A percentile compares a stretch with the other conserved stretches of the same genome.
Evolutionary conservation across 1,284 basidiomycete genomes (phyloP).

Genomic region (Ceratobasidium theobromae): DNA sequence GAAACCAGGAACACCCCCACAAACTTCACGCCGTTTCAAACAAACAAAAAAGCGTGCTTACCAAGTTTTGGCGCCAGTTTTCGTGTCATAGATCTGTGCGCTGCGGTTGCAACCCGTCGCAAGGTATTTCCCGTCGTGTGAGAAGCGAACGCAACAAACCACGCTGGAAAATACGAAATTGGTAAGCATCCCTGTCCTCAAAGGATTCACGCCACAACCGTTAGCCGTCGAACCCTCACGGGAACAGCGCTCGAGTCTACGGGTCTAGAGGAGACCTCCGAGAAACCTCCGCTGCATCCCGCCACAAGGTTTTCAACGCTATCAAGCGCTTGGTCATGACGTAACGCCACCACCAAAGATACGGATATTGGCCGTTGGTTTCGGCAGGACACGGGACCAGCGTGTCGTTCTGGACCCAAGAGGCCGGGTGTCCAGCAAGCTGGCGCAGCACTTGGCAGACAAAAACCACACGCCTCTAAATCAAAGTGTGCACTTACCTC

Average conservation of each 20-base stretch:
- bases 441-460: constrained; percentile 13
- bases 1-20: too few relatives aligned
- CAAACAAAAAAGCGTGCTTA: constrained; percentile 42
- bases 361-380: background rate
- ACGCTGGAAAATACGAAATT: constrained; percentile 55
- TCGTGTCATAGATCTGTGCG: constrained; percentile 88
- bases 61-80: constrained; percentile 81
- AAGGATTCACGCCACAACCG: too few relatives aligned
- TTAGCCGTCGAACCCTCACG: too few relatives aligned
- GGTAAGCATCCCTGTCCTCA: background rate
- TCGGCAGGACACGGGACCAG: background rate
- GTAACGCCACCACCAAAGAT: constrained; percentile 4
- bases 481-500: constrained; percentile 57
- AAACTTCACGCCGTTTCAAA: background rate
- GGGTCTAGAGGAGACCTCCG: too few relatives aligned
- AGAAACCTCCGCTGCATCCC: background rate
- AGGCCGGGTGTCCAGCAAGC: background rate
- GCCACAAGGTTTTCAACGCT: background rate
- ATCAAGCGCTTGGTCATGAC: constrained; percentile 12
- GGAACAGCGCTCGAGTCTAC: too few relatives aligned
- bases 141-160: constrained; percentile 91
- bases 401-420: background rate
- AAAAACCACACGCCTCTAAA: background rate
- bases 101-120: constrained; percentile 91
- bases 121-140: constrained; percentile 82